A percentile compares a stretch with the other conserved stretches of the same genome.
Evolutionary conservation across 805 yeast species (phyloP).

Genomic region (Pichia nanzhaoensis): DNA sequence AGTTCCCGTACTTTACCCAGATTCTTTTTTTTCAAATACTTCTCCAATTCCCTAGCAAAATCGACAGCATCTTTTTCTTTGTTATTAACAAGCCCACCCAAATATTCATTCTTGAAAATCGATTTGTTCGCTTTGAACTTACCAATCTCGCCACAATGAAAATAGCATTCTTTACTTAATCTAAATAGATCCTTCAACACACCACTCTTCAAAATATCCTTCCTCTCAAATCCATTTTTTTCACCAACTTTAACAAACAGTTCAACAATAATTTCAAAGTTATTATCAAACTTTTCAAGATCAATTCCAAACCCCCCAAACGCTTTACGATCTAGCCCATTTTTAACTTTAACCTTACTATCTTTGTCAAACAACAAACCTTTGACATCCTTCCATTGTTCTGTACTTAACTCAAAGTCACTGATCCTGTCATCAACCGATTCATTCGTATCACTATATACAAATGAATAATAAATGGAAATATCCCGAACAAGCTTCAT

Average conservation of each 20-base stretch:
- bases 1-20: conserved; percentile 34
- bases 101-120: neutral
- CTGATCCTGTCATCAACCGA: conserved; percentile 26
- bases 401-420: conserved; percentile 36
- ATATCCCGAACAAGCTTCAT: conserved; percentile 37
- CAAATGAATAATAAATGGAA: conserved; percentile 35
- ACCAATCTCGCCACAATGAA: conserved; percentile 12
- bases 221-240: conserved; percentile 19
- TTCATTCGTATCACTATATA: conserved; percentile 30
- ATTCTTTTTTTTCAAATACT: conserved; percentile 17
- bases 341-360: conserved; percentile 19
- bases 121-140: neutral
- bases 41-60: conserved; percentile 15
- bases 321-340: conserved; percentile 14
- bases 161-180: conserved; percentile 20
- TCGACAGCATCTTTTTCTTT: conserved; percentile 12
- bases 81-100: neutral
- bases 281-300: conserved; percentile 15
- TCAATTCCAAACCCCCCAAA: conserved; percentile 16
- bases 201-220: conserved; percentile 18
- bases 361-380: conserved; percentile 25
- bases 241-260: conserved; percentile 13
- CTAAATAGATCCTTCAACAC: conserved; percentile 20
- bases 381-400: conserved; percentile 36
- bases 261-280: conserved; percentile 24